Conservation (phyloP, 768 basidiomycete species). For the Pleurotus platypus region DNA sequence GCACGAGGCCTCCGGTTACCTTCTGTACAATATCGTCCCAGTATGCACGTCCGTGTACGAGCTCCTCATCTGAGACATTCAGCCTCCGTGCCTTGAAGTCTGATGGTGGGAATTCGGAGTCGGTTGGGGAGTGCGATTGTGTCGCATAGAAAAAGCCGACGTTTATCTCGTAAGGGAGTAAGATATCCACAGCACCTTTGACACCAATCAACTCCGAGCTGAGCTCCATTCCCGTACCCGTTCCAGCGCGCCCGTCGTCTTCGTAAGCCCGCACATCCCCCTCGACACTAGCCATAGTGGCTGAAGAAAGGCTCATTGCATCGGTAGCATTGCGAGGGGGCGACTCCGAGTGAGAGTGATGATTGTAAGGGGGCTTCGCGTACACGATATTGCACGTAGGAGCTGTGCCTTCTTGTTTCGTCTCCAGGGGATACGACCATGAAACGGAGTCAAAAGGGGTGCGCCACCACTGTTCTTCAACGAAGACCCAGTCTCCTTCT, state of each 20-base stretch:
- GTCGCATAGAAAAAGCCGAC: slow-evolving; percentile 33
- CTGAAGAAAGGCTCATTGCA: too few species aligned
- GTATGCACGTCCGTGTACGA: not conserved
- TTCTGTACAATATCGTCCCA: not conserved
- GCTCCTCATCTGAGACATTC: not conserved
- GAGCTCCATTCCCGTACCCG: slow-evolving; percentile 19
- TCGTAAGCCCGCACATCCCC: not conserved
- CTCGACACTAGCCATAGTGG: not conserved
- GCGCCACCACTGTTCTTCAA: slow-evolving; percentile 36
- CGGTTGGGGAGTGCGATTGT: not conserved
- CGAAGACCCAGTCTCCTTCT: slow-evolving; percentile 38
- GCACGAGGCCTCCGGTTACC: slow-evolving; percentile 14
- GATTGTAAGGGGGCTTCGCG: slow-evolving; percentile 27
- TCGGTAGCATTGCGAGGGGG: not conserved
- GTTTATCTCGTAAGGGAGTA: slow-evolving; percentile 35
- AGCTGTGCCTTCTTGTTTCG: slow-evolving; percentile 7
- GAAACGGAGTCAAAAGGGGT: slow-evolving; percentile 34
- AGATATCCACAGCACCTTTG: slow-evolving; percentile 29
- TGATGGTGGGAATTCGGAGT: slow-evolving; percentile 16
- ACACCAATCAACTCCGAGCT: slow-evolving; percentile 39
- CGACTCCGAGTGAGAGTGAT: slow-evolving; percentile 27
- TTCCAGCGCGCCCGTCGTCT: slow-evolving; percentile 12
- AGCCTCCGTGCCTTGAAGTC: not conserved
- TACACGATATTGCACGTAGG: slow-evolving; percentile 15
- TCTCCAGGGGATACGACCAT: slow-evolving; percentile 31